A percentile compares a stretch with the other conserved stretches of the same genome.
These are phyloP conservation scores for Cordyceps sp. DNA, from an alignment of 2,329 filamentous ascomycete species.

Conservation along the genomic window DNA sequence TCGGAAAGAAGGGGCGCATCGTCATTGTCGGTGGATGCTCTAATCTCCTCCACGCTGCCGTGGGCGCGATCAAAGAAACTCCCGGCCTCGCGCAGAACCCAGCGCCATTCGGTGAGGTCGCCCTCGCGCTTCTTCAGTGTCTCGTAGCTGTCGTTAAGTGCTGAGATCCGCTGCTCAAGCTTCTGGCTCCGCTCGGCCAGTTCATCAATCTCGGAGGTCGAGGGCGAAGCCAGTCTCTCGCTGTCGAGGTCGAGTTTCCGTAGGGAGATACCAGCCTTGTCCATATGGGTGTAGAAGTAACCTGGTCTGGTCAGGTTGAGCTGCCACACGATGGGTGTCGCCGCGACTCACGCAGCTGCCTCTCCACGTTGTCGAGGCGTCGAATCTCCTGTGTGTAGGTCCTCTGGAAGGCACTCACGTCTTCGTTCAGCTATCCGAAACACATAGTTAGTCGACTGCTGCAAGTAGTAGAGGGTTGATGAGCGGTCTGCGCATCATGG, in stretches of 20 bases:
- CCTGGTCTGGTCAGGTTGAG: slow-evolving; percentile 32
- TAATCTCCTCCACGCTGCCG: slow-evolving; percentile 91
- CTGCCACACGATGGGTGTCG: background rate
- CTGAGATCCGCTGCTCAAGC: slow-evolving; percentile 78
- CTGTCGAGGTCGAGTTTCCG: slow-evolving; percentile 83
- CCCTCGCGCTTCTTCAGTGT: slow-evolving; percentile 95
- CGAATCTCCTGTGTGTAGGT: slow-evolving; percentile 97
- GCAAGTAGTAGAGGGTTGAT: background rate
- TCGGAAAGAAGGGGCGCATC: slow-evolving; percentile 89
- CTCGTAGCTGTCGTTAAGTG: slow-evolving; percentile 96
- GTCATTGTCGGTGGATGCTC: slow-evolving; percentile 75
- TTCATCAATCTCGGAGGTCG: slow-evolving; percentile 91
- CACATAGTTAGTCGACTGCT: too few relatives aligned
- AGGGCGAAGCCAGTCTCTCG: slow-evolving; percentile 71
- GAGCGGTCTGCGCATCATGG: too few relatives aligned
- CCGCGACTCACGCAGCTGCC: slow-evolving; percentile 67
- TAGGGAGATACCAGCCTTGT: slow-evolving; percentile 74
- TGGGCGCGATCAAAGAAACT: slow-evolving; percentile 95
- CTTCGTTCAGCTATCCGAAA: slow-evolving; percentile 61
- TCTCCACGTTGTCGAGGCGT: slow-evolving; percentile 92
- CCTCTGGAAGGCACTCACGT: slow-evolving; percentile 86
- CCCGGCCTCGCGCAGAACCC: slow-evolving; percentile 89
- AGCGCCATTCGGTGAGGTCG: slow-evolving; percentile 94
- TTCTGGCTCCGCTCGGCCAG: slow-evolving; percentile 82
- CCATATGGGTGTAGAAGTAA: slow-evolving; percentile 93